Percentiles rank a stretch among this genome's conserved stretches.
phyloP scores from a whole-genome alignment of 2,329 filamentous ascomycete genomes.

The Leptographium procerum region DNA sequence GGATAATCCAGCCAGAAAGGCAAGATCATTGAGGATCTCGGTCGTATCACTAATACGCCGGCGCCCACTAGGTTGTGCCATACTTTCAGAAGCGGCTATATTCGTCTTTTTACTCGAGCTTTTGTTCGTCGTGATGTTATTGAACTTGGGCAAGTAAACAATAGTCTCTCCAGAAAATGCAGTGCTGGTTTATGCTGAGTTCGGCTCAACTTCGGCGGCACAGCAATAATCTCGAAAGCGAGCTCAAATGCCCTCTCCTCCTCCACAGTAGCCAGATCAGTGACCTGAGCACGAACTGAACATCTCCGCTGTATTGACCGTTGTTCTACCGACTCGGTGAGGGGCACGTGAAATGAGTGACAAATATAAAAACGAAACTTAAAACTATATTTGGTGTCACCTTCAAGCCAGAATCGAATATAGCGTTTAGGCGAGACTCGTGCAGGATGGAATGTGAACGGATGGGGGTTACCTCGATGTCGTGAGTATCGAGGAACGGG shows the following conservation, averaged over 20 bases:
- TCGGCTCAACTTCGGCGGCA: neutral
- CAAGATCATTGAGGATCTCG: constrained; percentile 6
- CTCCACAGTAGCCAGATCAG: neutral
- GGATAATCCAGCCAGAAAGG: neutral
- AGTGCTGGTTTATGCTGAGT: neutral
- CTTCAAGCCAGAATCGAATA: too few relatives aligned
- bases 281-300: neutral
- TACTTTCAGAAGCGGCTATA: neutral
- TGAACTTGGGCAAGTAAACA: neutral
- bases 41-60: neutral
- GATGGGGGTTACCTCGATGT: too few relatives aligned
- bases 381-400: neutral
- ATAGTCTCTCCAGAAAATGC: neutral
- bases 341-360: neutral
- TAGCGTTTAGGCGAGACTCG: too few relatives aligned
- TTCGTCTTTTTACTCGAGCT: neutral
- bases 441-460: too few relatives aligned
- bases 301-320: neutral
- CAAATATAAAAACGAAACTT: neutral
- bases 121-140: neutral
- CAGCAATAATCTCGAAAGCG: neutral
- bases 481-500: too few relatives aligned
- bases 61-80: neutral
- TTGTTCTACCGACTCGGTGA: neutral
- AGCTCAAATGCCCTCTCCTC: neutral